A percentile compares a stretch with the other conserved stretches of the same genome.
These are phyloP conservation scores for Coffea canephora DNA, from an alignment of 257 asterid species.

Conservation along the genomic window DNA sequence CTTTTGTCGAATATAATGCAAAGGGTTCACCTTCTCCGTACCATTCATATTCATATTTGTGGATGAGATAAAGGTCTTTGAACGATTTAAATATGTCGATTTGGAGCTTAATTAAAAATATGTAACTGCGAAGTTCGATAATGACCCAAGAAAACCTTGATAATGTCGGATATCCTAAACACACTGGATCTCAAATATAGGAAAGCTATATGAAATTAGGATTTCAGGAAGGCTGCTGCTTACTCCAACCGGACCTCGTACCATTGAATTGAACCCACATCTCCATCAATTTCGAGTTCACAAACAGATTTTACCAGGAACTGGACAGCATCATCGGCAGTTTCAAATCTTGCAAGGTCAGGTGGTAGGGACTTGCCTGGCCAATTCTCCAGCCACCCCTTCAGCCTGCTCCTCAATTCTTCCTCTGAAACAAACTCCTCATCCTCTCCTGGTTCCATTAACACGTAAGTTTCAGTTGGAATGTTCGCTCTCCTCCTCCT, in stretches of 20 bases:
- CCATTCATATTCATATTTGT: neutral
- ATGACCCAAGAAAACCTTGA: neutral
- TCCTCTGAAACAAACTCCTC: slow-evolving; percentile 81
- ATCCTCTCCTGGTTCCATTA: slow-evolving; percentile 70
- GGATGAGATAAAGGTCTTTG: neutral
- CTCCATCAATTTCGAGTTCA: slow-evolving; percentile 82
- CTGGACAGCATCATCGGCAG: slow-evolving; percentile 63
- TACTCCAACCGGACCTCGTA: slow-evolving; percentile 62
- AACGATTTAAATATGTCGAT: neutral
- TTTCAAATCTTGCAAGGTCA: slow-evolving; percentile 66
- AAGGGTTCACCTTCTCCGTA: neutral
- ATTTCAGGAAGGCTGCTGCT: neutral
- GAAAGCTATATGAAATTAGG: neutral
- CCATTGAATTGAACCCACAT: slow-evolving; percentile 88
- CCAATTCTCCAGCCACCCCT: slow-evolving; percentile 68
- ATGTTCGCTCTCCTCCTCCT: slow-evolving; percentile 75
- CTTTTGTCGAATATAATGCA: neutral
- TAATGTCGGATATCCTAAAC: too few relatives aligned
- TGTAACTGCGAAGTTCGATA: neutral
- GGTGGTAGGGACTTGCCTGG: slow-evolving; percentile 50
- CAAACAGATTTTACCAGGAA: slow-evolving; percentile 68
- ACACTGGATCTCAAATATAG: too few relatives aligned
- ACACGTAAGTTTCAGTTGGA: slow-evolving; percentile 56
- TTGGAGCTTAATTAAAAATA: neutral
- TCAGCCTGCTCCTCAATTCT: slow-evolving; percentile 50